Percentiles rank a stretch among this genome's conserved stretches.
These are phyloP conservation scores for Lodderomyces theae DNA, from an alignment of 1,139 yeast genomes.

Conservation along the genomic window DNA sequence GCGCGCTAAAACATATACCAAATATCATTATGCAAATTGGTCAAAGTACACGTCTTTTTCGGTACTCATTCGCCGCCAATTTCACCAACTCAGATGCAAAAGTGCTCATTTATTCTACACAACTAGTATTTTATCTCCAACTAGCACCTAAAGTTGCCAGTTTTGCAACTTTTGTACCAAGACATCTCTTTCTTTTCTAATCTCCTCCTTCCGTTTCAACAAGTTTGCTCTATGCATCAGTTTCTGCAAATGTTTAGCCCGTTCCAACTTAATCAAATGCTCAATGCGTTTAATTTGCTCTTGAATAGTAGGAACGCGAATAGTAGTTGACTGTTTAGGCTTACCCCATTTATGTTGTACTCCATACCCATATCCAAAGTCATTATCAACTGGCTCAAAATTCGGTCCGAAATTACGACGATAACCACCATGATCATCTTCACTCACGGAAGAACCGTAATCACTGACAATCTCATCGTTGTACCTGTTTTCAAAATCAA, in stretches of 20 bases:
- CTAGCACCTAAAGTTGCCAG: background rate
- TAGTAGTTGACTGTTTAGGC: slow-evolving; percentile 3
- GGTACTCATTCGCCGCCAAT: no score
- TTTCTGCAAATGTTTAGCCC: slow-evolving; percentile 8
- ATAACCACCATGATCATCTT: slow-evolving; percentile 7
- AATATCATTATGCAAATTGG: no score
- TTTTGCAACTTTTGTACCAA: background rate
- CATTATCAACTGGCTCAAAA: background rate
- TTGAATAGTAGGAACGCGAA: slow-evolving; percentile 13
- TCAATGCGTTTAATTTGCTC: slow-evolving; percentile 14
- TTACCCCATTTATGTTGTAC: background rate
- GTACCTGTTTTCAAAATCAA: slow-evolving; percentile 11
- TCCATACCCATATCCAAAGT: background rate
- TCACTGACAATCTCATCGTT: slow-evolving; percentile 19
- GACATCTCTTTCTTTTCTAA: background rate
- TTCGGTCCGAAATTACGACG: background rate
- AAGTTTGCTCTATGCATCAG: slow-evolving; percentile 7
- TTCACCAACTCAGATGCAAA: no score
- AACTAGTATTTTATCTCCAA: no score
- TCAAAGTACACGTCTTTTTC: background rate
- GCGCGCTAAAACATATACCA: slow-evolving; percentile 3
- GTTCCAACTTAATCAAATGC: slow-evolving; percentile 10
- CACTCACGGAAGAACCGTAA: slow-evolving; percentile 13
- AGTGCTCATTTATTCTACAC: no score
- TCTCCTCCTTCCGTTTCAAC: slow-evolving; percentile 10